Evolutionary conservation across 805 yeast genomes (phyloP).

Genomic region (Schwanniomyces occidentalis): DNA sequence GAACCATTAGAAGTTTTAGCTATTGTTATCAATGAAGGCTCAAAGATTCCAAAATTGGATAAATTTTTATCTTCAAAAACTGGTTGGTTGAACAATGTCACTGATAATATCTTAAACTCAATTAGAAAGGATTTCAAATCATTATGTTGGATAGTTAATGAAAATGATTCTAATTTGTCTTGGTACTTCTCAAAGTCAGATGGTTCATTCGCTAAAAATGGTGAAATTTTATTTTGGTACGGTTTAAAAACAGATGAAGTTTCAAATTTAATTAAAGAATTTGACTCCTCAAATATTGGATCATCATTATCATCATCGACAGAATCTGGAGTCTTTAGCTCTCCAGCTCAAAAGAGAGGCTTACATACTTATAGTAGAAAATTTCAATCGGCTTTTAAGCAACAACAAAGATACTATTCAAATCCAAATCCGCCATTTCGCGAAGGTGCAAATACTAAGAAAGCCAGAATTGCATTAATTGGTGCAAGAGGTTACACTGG

Average conservation of each 20-base stretch:
- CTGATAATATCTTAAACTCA: slow-evolving; percentile 89
- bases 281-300: slow-evolving; percentile 35
- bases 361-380: slow-evolving; percentile 38
- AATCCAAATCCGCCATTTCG: slow-evolving; percentile 75
- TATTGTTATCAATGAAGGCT: slow-evolving; percentile 58
- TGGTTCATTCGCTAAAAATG: slow-evolving; percentile 89
- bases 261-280: slow-evolving; percentile 59
- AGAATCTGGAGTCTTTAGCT: slow-evolving; percentile 49
- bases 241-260: slow-evolving; percentile 73
- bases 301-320: slow-evolving; percentile 37
- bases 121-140: slow-evolving; percentile 70
- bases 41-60: slow-evolving; percentile 65
- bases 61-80: slow-evolving; percentile 83
- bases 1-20: slow-evolving; percentile 95
- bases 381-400: slow-evolving; percentile 2
- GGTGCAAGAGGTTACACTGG: slow-evolving; percentile 99
- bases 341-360: slow-evolving; percentile 51
- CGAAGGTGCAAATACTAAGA: slow-evolving; percentile 59
- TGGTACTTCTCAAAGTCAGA: slow-evolving; percentile 94
- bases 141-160: slow-evolving; percentile 86
- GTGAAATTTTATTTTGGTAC: slow-evolving; percentile 92
- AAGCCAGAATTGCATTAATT: slow-evolving; percentile 82
- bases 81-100: slow-evolving; percentile 97
- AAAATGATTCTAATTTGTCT: slow-evolving; percentile 84
- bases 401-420: slow-evolving; percentile 26